Base-by-base conservation (phyloP, 805 yeast species). In the Metschnikowia proteae region DNA sequence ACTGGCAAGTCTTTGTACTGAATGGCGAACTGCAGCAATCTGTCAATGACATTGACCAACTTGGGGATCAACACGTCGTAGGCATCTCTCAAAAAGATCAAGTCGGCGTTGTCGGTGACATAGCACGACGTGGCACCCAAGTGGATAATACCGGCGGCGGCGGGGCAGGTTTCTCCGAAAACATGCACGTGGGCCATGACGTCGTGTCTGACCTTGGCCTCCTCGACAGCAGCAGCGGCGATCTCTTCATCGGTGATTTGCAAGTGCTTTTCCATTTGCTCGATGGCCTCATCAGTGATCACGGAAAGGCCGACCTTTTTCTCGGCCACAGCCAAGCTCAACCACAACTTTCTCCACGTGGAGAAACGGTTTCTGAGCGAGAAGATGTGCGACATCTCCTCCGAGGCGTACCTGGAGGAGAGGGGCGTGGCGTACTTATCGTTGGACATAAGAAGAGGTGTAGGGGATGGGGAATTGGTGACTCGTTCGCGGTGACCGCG, bases 121-220 rank as follows among this genome's bases (percentile, higher is more conserved):
- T 74, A 94, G 79, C 99, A 94, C 3, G 97, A 90, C 25, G 99
- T 94, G 41, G 99, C 99, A 65, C 99, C 99, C 63, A 94, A 76
- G 68, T 94, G 99, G 63, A 94, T 94, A 69, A 94, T 92, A 59
- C 98, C 98, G 33, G 98, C 92, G 32, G 99, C 99, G 5, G 85
- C 86, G 17, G 99, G 99, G 61, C 96, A 88, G 11, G 88, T 82
- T 60, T 84, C 78, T 58, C 99, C 99, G 67, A 87, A 94, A 50
- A 86, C 88, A 66, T 94, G 99, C 49, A 94, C 99, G 61, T 94
- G 99, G 48, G 98, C 96, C 99, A 94, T 94, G 60, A 94, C 99
- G 66, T 94, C 99, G 70, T 94, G 99, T 76, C 99, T 87, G 50
- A 94, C 98, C 67, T 86, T 90, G 46, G 98, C 96, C 72, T 94